These are phyloP conservation scores for Capsella rubella DNA, from an alignment of 441 rosid genomes.

Conservation along the genomic window DNA sequence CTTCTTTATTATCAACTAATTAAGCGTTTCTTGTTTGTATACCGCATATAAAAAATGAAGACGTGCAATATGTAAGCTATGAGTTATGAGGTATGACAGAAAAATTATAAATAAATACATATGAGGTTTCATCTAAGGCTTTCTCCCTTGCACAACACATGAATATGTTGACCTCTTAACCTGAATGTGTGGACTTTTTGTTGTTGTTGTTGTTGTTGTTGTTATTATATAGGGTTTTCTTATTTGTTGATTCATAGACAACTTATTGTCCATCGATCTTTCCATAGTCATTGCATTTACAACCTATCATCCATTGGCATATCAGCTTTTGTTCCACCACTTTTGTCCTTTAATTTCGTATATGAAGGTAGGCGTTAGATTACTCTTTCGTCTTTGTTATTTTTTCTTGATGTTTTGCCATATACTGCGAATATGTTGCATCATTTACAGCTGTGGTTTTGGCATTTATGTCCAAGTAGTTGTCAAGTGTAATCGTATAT, in stretches of 20 bases:
- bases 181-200: not conserved
- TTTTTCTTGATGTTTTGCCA: not conserved
- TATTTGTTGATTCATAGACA: not conserved
- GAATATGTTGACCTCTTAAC: not conserved
- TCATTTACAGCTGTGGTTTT: not conserved
- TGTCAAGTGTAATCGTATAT: not conserved
- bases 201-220: too few species aligned
- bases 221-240: too few species aligned
- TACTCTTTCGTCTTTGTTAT: not conserved
- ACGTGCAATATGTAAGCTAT: slow-evolving; percentile 14
- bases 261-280: not conserved
- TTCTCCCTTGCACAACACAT: not conserved
- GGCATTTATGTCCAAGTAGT: not conserved
- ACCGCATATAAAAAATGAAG: slow-evolving; percentile 25
- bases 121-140: not conserved
- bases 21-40: slow-evolving; percentile 15
- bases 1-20: not conserved
- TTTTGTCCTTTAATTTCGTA: not conserved
- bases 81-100: not conserved
- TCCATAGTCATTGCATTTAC: not conserved
- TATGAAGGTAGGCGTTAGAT: not conserved
- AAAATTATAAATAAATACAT: not conserved
- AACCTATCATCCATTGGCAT: not conserved
- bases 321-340: not conserved
- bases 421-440: not conserved